Base-by-base conservation (phyloP, 768 basidiomycete species). In the Pholiota microspora region DNA sequence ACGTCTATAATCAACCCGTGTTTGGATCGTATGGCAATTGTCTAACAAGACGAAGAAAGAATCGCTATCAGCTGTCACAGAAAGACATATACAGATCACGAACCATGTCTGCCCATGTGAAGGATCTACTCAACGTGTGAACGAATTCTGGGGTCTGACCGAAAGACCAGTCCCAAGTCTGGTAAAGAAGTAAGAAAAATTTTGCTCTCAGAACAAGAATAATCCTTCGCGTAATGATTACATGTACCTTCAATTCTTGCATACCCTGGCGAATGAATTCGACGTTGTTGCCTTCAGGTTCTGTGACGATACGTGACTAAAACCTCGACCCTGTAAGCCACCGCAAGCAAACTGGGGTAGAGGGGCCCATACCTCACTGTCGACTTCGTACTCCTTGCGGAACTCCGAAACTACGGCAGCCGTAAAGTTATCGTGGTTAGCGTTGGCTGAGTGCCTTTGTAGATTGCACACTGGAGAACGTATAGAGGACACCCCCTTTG, bases 121-220 rank as follows among this genome's bases (percentile, higher is more conserved):
- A 85, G n/a, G 65, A 53, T 23, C 65, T 64, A 3, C 61, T 49
- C 10, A 82, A 42, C 2, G 73, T 74, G 63, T 92, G 89, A 6
- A 84, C 87, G 67, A 99, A 98, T 65, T 96, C 90, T 36, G 95
- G 94, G 0, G 95, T 96, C 65, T 95, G 91, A 0, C 95, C 96
- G 63, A 85, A 97, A 12, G 81, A 75, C 94, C 95, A 98, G 18
- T 92, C 81, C 97, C 97, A 98, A 29, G 80, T 86, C 94, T 95
- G 62, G 10, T 18, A 2, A 1, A 36, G 23, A 21, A 55, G 15
- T 18, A 50, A 15, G 40, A 47, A 49, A 32, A 6, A 42, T 28
- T 5, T 21, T 24, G 36, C n/a, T 28, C 28, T 49, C 32, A 18
- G 38, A 3, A 45, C 2, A 4, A 28, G 29, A 23, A 31, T 16